These are phyloP conservation scores for Apostasia shenzhenica DNA, from an alignment of 106 monocot genomes.

Conservation along the genomic window DNA sequence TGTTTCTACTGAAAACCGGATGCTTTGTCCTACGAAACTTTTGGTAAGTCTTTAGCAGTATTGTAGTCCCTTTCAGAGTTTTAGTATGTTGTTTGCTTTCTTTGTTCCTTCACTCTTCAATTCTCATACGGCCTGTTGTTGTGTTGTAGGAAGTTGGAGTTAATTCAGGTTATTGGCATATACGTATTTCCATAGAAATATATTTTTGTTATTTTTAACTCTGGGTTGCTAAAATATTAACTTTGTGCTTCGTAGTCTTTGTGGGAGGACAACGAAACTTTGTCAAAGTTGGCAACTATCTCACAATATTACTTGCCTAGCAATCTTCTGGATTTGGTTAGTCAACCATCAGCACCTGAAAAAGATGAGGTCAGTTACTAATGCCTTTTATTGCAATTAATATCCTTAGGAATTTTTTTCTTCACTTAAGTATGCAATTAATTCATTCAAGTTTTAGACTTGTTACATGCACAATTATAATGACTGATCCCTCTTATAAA, in stretches of 20 bases:
- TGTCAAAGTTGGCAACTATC: slow-evolving; percentile 43
- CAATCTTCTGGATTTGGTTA: slow-evolving; percentile 34
- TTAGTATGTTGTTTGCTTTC: too few relatives aligned
- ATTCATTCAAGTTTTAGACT: slow-evolving; percentile 1
- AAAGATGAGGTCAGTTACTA: slow-evolving; percentile 43
- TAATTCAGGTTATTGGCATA: not conserved
- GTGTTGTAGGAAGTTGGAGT: not conserved
- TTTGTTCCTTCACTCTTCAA: not conserved
- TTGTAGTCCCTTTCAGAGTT: too few relatives aligned
- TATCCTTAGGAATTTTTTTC: not conserved
- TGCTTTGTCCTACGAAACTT: slow-evolving; percentile 44
- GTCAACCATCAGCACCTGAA: slow-evolving; percentile 29
- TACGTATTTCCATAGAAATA: not conserved
- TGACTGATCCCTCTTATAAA: too few relatives aligned
- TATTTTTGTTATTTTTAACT: not conserved
- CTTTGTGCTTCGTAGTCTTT: slow-evolving; percentile 26
- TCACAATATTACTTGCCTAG: slow-evolving; percentile 37
- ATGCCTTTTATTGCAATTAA: not conserved
- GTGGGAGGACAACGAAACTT: slow-evolving; percentile 49
- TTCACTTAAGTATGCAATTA: not conserved
- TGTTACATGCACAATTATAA: too few relatives aligned
- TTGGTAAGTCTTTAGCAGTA: slow-evolving; percentile 9
- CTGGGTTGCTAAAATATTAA: not conserved
- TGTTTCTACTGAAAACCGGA: slow-evolving; percentile 16
- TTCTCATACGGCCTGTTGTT: not conserved